Evolutionary conservation across 2,329 filamentous ascomycete species (phyloP), one percentile per base, ranked within the genome.

Genomic region (Neopestalotiopsis sp.): DNA sequence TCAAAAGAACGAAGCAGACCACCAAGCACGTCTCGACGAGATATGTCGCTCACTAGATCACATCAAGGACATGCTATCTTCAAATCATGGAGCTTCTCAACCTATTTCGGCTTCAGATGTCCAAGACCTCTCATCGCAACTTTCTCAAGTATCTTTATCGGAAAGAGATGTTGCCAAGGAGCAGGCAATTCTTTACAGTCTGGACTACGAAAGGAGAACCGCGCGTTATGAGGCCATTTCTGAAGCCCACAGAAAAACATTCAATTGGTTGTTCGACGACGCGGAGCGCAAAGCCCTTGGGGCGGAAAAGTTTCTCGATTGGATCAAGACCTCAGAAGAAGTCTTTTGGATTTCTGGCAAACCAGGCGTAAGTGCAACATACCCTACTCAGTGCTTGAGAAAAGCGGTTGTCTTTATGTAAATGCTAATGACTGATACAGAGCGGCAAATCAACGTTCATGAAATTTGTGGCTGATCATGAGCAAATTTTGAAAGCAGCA

Each of bases 251-350:
- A 38, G 62, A n/a, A 61, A 42, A 6, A 74, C 71, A 12, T 72
- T 74, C 58, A 34, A 63, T 53, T 73, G 71, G 73, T 68, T 68
- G 1, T 68, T 74, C 24, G 72, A 68, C 58, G 70, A 30, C 28
- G 66, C 7, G 24, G 32, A 45, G 28, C 40, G 13, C 38, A 71
- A 57, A 56, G 67, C 14, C 34, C 9, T 45, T 30, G 62, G 45
- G 30, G 53, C 5, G 32, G 67, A 28, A 80, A 78, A 79, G 75
- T 81, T 12, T 65, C 70, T n/a, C 14, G 68, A 7, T 67, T 68
- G 3, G 30, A 28, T 59, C 12, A 59, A 32, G 24, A 59, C 10
- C 1, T 59, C 57, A 3, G 57, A n/a, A 5, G 61, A 34, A 17
- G 30, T 78, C 0, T 74, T 74, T 38, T 74, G 72, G 73, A 67